Conservation (phyloP, 208 protist species). For the Crithidia acanthocephali region DNA sequence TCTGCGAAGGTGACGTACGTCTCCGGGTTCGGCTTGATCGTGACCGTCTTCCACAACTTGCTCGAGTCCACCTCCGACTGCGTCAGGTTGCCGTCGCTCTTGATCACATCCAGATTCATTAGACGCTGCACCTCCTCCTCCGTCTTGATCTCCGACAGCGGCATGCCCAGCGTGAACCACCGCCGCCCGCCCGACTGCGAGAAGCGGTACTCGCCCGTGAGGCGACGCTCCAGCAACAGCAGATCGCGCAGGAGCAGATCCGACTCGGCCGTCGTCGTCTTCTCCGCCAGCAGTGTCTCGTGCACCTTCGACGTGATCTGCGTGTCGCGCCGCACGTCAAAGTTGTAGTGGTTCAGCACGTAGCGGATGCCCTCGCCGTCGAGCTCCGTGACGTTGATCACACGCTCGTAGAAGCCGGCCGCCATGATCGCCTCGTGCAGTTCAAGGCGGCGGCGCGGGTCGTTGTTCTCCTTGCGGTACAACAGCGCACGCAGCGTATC, state of each 20-base stretch:
- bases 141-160: slow-evolving; percentile 75
- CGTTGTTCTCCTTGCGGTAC: slow-evolving; percentile 59
- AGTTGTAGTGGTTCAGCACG: slow-evolving; percentile 91
- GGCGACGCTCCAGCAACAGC: slow-evolving; percentile 80
- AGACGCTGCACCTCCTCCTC: slow-evolving; percentile 79
- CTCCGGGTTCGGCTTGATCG: slow-evolving; percentile 61
- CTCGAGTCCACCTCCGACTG: slow-evolving; percentile 42
- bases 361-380: slow-evolving; percentile 81
- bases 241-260: slow-evolving; percentile 84
- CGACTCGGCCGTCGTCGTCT: slow-evolving; percentile 62
- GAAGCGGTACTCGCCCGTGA: slow-evolving; percentile 82
- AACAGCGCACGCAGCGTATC: slow-evolving; percentile 57
- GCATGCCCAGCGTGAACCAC: slow-evolving; percentile 83
- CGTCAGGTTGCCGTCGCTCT: slow-evolving; percentile 74
- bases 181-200: slow-evolving; percentile 62
- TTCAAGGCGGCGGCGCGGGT: slow-evolving; percentile 74
- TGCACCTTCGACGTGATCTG: slow-evolving; percentile 75
- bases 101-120: slow-evolving; percentile 71
- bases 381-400: slow-evolving; percentile 59
- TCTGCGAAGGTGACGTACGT: slow-evolving; percentile 56
- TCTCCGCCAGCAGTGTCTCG: slow-evolving; percentile 52
- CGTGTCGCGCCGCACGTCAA: slow-evolving; percentile 88
- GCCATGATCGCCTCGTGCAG: slow-evolving; percentile 92
- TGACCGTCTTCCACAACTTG: slow-evolving; percentile 83
- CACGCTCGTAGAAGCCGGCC: slow-evolving; percentile 81